A percentile compares a stretch with the other conserved stretches of the same genome.
Evolutionary conservation across 2,329 filamentous ascomycete species (phyloP).

Genomic region (Xylariales sp.): DNA sequence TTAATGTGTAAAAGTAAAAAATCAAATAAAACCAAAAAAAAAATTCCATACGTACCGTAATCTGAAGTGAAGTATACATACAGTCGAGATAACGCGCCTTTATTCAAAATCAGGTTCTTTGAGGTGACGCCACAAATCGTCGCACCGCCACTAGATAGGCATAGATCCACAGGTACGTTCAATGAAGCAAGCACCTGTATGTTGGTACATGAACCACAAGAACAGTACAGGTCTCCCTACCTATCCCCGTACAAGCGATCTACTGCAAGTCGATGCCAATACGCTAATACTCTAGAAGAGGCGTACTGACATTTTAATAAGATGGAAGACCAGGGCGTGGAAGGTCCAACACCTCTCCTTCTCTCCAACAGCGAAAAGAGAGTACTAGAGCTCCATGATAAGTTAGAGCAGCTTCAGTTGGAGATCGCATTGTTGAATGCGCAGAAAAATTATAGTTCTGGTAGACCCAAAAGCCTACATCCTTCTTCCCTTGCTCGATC

Average conservation of each 20-base stretch:
- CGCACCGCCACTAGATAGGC: slow-evolving; percentile 16
- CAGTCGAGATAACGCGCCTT: too few species aligned
- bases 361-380: slow-evolving; percentile 75
- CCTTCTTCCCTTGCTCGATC: not conserved
- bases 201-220: not conserved
- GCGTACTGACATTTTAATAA: not conserved
- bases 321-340: slow-evolving; percentile 48
- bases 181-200: not conserved
- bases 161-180: not conserved
- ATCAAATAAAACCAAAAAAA: too few species aligned
- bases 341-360: slow-evolving; percentile 55
- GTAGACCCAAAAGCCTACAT: slow-evolving; percentile 45
- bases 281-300: not conserved
- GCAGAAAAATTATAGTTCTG: slow-evolving; percentile 53
- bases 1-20: too few species aligned
- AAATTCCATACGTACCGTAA: not conserved
- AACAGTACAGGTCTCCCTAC: not conserved
- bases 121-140: slow-evolving; percentile 12
- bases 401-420: slow-evolving; percentile 75
- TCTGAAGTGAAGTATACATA: not conserved
- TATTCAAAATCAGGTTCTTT: too few species aligned
- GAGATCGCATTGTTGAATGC: slow-evolving; percentile 75
- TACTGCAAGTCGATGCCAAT: not conserved
- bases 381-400: slow-evolving; percentile 77
- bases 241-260: not conserved